Evolutionary conservation across 495 filamentous ascomycete species (phyloP).

Genomic region (Cryomyces antarcticus): DNA sequence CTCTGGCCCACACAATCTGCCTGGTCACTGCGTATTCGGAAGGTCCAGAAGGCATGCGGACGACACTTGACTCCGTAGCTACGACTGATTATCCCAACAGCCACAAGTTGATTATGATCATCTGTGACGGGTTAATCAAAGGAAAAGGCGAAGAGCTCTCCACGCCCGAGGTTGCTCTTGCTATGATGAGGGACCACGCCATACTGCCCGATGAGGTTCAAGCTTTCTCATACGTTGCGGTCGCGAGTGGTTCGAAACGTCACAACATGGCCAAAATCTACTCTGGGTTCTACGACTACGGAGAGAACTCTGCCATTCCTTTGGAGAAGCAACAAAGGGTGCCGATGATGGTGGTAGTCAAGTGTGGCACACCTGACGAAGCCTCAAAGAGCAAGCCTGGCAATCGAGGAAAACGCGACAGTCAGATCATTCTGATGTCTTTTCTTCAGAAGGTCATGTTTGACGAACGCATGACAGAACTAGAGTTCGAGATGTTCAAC

Average conservation of each 20-base stretch:
- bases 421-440: conserved; percentile 97
- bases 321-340: conserved; percentile 85
- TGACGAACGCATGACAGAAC: conserved; percentile 97
- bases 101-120: conserved; percentile 87
- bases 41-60: conserved; percentile 77
- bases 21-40: conserved; percentile 96
- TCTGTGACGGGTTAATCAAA: conserved; percentile 97
- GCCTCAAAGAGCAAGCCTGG: conserved; percentile 64
- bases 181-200: conserved; percentile 88
- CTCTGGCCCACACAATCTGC: conserved; percentile 81
- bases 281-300: conserved; percentile 95
- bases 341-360: conserved; percentile 97
- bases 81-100: conserved; percentile 98
- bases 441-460: conserved; percentile 99
- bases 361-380: conserved; percentile 87
- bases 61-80: conserved; percentile 87
- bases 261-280: conserved; percentile 99
- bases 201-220: conserved; percentile 59
- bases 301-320: conserved; percentile 56
- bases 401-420: conserved; percentile 95
- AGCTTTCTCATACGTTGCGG: conserved; percentile 88
- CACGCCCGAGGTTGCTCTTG: conserved; percentile 75
- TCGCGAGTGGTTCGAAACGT: conserved; percentile 85
- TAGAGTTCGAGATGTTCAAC: conserved; percentile 99
- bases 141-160: conserved; percentile 73